Base-by-base conservation (phyloP, 2,329 filamentous ascomycete species). In the Erysiphe pulchra region DNA sequence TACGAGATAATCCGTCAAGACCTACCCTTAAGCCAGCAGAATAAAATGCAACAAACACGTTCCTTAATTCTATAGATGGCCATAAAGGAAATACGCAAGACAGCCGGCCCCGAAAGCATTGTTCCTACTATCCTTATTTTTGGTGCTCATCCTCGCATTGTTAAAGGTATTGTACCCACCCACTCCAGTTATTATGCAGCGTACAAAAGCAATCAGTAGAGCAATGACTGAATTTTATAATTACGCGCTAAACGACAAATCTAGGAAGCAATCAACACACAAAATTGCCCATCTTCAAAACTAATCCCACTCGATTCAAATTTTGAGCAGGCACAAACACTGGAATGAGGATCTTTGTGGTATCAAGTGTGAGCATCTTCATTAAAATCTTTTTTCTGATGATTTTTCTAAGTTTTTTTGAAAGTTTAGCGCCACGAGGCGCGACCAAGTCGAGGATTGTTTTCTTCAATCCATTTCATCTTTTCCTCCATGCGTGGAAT, bases 211-310 rank as follows among this genome's bases (percentile, higher is more conserved):
- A 16, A 16, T 48, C n/a, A 45, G 44, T 13, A 50, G 47, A 36
- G 48, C 45, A 2, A 48, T 47, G 28, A 42, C 28, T 1, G 46
- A 48, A 40, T 50, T 13, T 14, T 18, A 13, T 48, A 47, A 16
- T 17, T 45, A 13, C 34, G 30, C 4, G 39, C 44, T 18, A 24
- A 41, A 18, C 30, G 46, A 14, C 1, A 49, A 17, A 16, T 47
- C 30, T 9, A 41, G 2, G 46, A 49, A 12, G 45, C 44, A 10
- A n/a, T 49, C 0, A 43, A 44, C 32, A 44, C 18, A 11, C n/a
- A 28, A 1, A 49, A 47, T 39, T 32, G 46, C 12, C 44, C 40
- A 3, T 42, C 40, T 42, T 7, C 24, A 1, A 28, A 28, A 28
- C 24, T 8, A 12, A 17, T 39, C 8, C 10, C 13, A 17, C 20